These are phyloP conservation scores for Plasmodium coatneyi DNA, from an alignment of 169 alveolate genomes.

Conservation along the genomic window DNA sequence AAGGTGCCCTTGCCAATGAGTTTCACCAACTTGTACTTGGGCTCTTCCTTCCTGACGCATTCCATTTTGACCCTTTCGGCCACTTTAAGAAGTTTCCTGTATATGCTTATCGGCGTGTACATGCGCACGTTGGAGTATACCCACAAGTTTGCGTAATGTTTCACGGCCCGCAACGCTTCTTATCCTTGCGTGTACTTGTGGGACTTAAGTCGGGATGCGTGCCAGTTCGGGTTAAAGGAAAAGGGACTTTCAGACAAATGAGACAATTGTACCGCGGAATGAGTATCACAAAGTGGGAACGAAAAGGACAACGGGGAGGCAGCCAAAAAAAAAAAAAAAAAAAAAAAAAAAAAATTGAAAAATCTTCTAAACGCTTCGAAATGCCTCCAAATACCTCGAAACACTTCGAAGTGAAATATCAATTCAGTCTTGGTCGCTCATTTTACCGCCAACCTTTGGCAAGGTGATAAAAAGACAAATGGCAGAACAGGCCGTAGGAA, in stretches of 20 bases:
- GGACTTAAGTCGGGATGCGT: background rate
- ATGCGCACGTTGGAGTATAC: background rate
- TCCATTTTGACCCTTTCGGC: background rate
- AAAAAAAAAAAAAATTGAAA: background rate
- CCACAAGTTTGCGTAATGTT: background rate
- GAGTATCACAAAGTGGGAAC: background rate
- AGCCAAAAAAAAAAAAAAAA: background rate
- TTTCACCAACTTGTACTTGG: conserved; percentile 33
- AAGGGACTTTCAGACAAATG: background rate
- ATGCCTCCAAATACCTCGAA: background rate
- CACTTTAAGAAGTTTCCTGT: background rate
- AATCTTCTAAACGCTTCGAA: background rate
- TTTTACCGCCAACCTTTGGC: background rate
- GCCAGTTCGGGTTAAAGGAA: background rate
- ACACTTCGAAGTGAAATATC: background rate
- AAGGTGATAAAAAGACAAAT: background rate
- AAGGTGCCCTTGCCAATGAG: conserved; percentile 68
- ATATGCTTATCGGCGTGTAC: background rate
- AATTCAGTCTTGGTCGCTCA: background rate
- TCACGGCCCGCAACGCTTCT: background rate
- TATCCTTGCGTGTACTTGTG: background rate
- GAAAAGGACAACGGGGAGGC: background rate
- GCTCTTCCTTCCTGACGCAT: conserved; percentile 1
- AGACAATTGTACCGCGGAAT: background rate
- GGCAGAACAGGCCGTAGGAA: background rate